A percentile compares a stretch with the other conserved stretches of the same genome.
Evolutionary conservation across 2,329 filamentous ascomycete genomes (phyloP).

Genomic region (Corniculantispora saksenae): DNA sequence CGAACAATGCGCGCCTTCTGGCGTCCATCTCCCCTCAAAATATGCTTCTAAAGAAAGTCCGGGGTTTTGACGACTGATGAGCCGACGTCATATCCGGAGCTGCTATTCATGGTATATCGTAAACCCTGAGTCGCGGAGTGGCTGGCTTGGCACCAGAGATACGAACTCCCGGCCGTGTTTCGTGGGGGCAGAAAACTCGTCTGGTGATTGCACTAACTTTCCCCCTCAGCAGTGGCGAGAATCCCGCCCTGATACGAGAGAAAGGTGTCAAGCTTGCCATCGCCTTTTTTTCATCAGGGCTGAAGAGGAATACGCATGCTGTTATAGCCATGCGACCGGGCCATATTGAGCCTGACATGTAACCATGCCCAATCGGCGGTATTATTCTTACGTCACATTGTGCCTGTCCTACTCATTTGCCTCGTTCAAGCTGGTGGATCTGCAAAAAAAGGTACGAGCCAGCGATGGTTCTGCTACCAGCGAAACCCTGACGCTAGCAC

Average conservation of each 20-base stretch:
- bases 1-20: not conserved
- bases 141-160: not conserved
- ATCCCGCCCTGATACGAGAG: not conserved
- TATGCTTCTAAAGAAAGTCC: not conserved
- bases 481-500: not conserved
- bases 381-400: not conserved
- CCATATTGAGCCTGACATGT: not conserved
- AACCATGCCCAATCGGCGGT: not conserved
- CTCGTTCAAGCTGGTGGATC: not conserved
- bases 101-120: not conserved
- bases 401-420: not conserved
- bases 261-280: not conserved
- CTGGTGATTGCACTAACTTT: not conserved
- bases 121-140: not conserved
- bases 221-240: not conserved
- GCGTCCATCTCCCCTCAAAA: not conserved
- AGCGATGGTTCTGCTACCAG: not conserved
- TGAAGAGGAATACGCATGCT: not conserved
- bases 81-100: not conserved
- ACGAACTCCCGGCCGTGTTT: not conserved
- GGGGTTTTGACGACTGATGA: not conserved
- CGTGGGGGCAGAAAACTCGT: not conserved
- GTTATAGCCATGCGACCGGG: not conserved
- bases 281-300: not conserved
- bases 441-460: constrained; percentile 1